phyloP scores from a whole-genome alignment of 352 stramenopile genomes.

The Phytopythium aichiense region DNA sequence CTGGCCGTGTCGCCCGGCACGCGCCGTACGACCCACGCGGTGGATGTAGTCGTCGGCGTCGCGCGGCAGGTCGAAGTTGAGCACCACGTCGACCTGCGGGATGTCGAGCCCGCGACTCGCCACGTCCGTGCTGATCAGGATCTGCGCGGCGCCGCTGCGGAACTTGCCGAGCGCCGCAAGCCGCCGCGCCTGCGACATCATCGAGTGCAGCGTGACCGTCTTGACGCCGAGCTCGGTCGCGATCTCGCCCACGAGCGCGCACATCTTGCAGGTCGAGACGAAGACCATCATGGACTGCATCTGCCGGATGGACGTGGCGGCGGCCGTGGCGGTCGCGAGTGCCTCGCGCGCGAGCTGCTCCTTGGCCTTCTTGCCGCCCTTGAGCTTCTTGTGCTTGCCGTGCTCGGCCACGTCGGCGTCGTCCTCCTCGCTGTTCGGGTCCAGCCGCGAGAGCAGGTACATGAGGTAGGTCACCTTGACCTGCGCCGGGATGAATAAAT shows the following conservation, averaged over 20 bases:
- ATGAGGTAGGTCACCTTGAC: conserved; percentile 97
- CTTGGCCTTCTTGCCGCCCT: conserved; percentile 26
- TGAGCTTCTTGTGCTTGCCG: conserved; percentile 13
- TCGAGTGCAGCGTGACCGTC: conserved; percentile 95
- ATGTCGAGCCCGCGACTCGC: conserved; percentile 97
- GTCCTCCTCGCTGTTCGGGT: conserved; percentile 58
- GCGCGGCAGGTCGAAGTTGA: conserved; percentile 97
- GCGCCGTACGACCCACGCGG: conserved; percentile 94
- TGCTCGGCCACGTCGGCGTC: conserved; percentile 28
- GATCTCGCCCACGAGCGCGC: conserved; percentile 93
- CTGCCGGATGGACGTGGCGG: conserved; percentile 23
- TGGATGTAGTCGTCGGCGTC: conserved; percentile 98
- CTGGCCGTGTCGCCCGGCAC: conserved; percentile 87
- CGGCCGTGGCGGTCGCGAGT: conserved; percentile 9
- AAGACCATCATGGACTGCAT: conserved; percentile 95
- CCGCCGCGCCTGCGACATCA: conserved; percentile 93
- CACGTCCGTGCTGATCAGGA: conserved; percentile 98
- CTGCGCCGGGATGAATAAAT: conserved; percentile 96
- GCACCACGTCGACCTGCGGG: conserved; percentile 93
- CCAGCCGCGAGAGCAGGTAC: conserved; percentile 72
- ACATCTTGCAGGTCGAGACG: conserved; percentile 95
- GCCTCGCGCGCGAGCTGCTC: conserved; percentile 20
- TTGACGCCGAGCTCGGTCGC: conserved; percentile 90
- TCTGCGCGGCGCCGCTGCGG: conserved; percentile 89
- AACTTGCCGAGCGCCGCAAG: conserved; percentile 96